phyloP scores from a whole-genome alignment of 768 basidiomycete genomes.

The Suillus ampliporus region DNA sequence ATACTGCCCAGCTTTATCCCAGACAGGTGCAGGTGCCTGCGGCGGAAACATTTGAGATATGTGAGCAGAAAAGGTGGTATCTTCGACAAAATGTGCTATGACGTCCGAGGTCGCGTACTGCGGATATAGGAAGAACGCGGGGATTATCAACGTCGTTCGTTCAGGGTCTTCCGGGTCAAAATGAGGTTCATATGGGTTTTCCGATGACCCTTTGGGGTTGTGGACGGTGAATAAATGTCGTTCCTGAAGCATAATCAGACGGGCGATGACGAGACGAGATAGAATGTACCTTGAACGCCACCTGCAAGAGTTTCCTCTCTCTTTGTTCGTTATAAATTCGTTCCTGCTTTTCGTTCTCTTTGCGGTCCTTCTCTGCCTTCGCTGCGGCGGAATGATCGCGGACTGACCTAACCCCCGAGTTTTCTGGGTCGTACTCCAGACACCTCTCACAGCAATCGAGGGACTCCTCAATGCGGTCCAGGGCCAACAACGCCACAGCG shows the following conservation, averaged over 20 bases:
- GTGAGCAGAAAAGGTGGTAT: conserved; percentile 80
- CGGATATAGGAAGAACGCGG: conserved; percentile 94
- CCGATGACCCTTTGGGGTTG: conserved; percentile 53
- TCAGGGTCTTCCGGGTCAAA: conserved; percentile 71
- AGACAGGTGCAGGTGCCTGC: conserved; percentile 63
- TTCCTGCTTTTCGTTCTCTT: conserved; percentile 55
- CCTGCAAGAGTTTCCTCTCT: conserved; percentile 55
- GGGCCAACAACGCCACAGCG: conserved; percentile 71
- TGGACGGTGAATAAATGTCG: conserved; percentile 69
- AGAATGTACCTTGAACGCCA: conserved; percentile 64
- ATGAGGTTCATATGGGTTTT: conserved; percentile 64
- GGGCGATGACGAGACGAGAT: conserved; percentile 6
- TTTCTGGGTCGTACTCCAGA: conserved; percentile 60
- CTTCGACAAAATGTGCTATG: conserved; percentile 84
- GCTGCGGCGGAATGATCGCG: conserved; percentile 52
- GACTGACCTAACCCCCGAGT: conserved; percentile 56
- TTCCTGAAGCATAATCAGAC: conserved; percentile 50
- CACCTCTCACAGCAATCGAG: conserved; percentile 81
- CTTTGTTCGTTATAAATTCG: conserved; percentile 55
- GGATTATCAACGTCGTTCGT: conserved; percentile 69
- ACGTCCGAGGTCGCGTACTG: conserved; percentile 89
- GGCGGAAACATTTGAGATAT: conserved; percentile 86
- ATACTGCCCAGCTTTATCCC: conserved; percentile 81
- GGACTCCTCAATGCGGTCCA: conserved; percentile 81
- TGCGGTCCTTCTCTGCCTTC: conserved; percentile 56